These are phyloP conservation scores for Barbatosphaeria neglecta DNA, from an alignment of 495 filamentous ascomycete genomes.

Conservation along the genomic window DNA sequence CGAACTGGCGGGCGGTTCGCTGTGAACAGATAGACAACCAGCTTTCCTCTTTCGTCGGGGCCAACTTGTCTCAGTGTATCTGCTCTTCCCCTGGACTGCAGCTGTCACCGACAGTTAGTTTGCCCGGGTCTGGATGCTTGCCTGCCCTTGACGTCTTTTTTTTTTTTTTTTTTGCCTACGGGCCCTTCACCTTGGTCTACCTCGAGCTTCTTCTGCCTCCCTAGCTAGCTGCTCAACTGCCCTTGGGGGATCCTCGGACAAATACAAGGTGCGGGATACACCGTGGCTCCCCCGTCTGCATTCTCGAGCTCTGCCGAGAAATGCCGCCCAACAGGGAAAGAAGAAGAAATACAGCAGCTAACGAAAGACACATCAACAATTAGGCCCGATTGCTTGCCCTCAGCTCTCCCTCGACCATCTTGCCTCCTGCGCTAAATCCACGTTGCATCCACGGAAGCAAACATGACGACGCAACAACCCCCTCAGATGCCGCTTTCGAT, in stretches of 20 bases:
- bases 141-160: not conserved
- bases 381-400: too few relatives aligned
- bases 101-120: not conserved
- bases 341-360: too few relatives aligned
- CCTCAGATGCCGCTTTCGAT: constrained; percentile 45
- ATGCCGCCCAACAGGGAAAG: too few relatives aligned
- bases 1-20: not conserved
- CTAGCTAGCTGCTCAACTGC: not conserved
- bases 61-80: not conserved
- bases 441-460: too few relatives aligned
- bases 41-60: not conserved
- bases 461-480: constrained; percentile 34
- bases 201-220: not conserved
- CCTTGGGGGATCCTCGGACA: too few relatives aligned
- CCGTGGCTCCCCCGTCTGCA: too few relatives aligned
- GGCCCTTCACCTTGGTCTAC: not conserved
- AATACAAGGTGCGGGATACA: too few relatives aligned
- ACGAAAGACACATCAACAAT: too few relatives aligned
- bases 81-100: not conserved
- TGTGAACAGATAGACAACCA: not conserved
- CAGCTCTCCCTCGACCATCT: too few relatives aligned
- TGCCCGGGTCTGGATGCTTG: not conserved
- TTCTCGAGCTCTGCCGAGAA: too few relatives aligned
- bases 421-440: too few relatives aligned
- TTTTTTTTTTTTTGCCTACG: too few relatives aligned